Conservation (phyloP, 2,329 filamentous ascomycete species). For the Cercospora sp. region DNA sequence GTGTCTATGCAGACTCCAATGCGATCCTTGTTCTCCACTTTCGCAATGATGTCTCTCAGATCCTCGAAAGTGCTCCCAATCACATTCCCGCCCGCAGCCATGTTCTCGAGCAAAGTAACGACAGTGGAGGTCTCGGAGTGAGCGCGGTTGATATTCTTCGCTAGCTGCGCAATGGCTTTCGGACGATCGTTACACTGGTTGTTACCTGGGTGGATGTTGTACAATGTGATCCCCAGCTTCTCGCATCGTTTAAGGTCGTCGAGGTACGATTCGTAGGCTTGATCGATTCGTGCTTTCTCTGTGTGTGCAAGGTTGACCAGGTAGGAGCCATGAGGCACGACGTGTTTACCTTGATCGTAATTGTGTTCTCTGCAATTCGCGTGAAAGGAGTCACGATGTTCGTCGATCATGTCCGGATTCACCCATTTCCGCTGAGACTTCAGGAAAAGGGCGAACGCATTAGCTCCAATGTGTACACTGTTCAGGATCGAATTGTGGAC, state of each 20-base stretch:
- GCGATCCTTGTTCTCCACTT: constrained; percentile 75
- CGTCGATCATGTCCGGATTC: constrained; percentile 71
- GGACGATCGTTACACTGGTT: constrained; percentile 61
- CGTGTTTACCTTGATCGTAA: constrained; percentile 70
- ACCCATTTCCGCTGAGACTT: constrained; percentile 96
- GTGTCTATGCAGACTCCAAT: constrained; percentile 96
- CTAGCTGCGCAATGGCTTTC: constrained; percentile 75
- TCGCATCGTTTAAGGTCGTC: constrained; percentile 88
- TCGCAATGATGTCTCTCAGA: constrained; percentile 76
- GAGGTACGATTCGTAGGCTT: constrained; percentile 82
- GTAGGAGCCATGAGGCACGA: constrained; percentile 92
- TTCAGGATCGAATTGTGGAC: constrained; percentile 79
- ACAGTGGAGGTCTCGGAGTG: constrained; percentile 72
- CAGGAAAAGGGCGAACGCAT: constrained; percentile 90
- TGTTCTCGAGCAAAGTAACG: constrained; percentile 87
- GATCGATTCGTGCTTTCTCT: constrained; percentile 74
- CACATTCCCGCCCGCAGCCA: constrained; percentile 87
- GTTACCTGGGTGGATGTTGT: constrained; percentile 96
- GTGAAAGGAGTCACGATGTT: constrained; percentile 69
- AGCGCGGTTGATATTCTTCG: constrained; percentile 76
- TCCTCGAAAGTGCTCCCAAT: constrained; percentile 86
- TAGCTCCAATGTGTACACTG: constrained; percentile 59
- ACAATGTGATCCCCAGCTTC: constrained; percentile 80
- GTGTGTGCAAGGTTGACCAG: constrained; percentile 91
- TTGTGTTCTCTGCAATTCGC: constrained; percentile 65